These are phyloP conservation scores for Aspergillus cavernicola DNA, from an alignment of 495 filamentous ascomycete species.

Conservation along the genomic window DNA sequence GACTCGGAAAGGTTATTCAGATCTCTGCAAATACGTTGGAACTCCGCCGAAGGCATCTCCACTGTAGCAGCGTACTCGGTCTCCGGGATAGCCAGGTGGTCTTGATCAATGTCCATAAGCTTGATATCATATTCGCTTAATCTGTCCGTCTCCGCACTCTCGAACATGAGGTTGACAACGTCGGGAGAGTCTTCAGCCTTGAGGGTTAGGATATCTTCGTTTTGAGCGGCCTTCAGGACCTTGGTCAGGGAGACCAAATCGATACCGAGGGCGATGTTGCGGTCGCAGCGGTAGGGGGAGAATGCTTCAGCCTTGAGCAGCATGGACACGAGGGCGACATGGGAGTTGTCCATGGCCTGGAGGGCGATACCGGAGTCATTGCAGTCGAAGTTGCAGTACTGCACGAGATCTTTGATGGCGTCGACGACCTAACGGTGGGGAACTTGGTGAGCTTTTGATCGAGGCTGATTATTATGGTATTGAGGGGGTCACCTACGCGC, in stretches of 20 bases:
- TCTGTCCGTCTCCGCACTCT: conserved; percentile 83
- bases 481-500: conserved; percentile 63
- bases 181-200: conserved; percentile 98
- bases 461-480: not conserved
- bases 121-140: conserved; percentile 99
- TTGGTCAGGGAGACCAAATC: conserved; percentile 96
- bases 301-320: conserved; percentile 94
- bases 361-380: conserved; percentile 98
- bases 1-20: conserved; percentile 89
- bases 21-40: conserved; percentile 92
- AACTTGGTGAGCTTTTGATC: not conserved
- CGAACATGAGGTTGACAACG: conserved; percentile 91
- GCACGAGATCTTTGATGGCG: conserved; percentile 97
- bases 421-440: conserved; percentile 73
- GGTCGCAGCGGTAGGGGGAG: conserved; percentile 96
- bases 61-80: conserved; percentile 95
- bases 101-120: conserved; percentile 99
- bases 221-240: conserved; percentile 90
- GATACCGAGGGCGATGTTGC: conserved; percentile 96
- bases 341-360: conserved; percentile 99
- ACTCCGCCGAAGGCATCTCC: conserved; percentile 83
- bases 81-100: conserved; percentile 97
- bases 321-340: conserved; percentile 99
- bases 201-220: conserved; percentile 90
- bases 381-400: conserved; percentile 99